These are phyloP conservation scores for Davidsoniella australis DNA, from an alignment of 2,329 filamentous ascomycete species.

Conservation along the genomic window DNA sequence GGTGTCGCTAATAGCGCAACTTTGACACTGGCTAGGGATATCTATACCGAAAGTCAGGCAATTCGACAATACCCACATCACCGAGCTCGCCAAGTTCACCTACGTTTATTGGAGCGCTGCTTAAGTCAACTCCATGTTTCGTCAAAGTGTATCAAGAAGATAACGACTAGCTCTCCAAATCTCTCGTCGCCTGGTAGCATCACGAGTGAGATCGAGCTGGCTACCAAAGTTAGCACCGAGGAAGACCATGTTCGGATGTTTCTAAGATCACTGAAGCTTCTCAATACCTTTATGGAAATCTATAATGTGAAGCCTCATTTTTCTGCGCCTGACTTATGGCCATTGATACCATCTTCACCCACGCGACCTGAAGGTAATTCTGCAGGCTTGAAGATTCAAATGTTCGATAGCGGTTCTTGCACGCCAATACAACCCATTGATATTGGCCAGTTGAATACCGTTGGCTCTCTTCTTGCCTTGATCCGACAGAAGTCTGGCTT, in stretches of 20 bases:
- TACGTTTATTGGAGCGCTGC: constrained; percentile 56
- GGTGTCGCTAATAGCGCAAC: constrained; percentile 54
- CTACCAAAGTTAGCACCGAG: constrained; percentile 15
- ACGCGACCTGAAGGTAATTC: constrained; percentile 42
- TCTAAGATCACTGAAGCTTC: constrained; percentile 48
- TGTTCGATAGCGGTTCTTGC: constrained; percentile 44
- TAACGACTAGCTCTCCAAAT: background rate
- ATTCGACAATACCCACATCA: constrained; percentile 32
- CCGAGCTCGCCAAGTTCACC: constrained; percentile 41
- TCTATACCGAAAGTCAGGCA: constrained; percentile 48
- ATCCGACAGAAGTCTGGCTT: constrained; percentile 57
- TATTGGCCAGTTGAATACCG: constrained; percentile 56
- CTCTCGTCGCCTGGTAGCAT: constrained; percentile 29
- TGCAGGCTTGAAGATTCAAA: constrained; percentile 56
- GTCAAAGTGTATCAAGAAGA: constrained; percentile 30
- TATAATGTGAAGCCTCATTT: constrained; percentile 45
- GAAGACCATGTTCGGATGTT: constrained; percentile 45
- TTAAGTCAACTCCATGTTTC: constrained; percentile 50
- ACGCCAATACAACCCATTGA: constrained; percentile 43
- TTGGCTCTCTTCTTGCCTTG: constrained; percentile 48
- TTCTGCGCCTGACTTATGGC: constrained; percentile 38
- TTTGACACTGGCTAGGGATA: constrained; percentile 47
- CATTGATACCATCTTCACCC: constrained; percentile 33
- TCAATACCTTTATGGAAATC: constrained; percentile 49
- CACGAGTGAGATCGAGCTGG: constrained; percentile 30